These are phyloP conservation scores for Hansenula sp. DNA, from an alignment of 1,139 yeast species.

Conservation along the genomic window DNA sequence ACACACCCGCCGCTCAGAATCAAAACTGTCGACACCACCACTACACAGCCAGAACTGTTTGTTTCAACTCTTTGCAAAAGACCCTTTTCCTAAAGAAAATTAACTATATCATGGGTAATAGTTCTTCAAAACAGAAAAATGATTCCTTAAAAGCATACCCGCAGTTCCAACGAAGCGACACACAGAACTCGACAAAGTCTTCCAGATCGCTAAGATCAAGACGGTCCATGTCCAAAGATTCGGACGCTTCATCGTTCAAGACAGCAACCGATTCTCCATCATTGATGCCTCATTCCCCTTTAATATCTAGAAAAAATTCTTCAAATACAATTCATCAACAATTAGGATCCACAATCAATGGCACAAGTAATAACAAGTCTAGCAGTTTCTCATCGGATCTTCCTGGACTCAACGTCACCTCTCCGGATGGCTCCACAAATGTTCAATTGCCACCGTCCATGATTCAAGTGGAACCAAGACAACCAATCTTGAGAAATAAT, in stretches of 20 bases:
- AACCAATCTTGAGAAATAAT: slow-evolving; percentile 52
- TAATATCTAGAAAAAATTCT: slow-evolving; percentile 39
- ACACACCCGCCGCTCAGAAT: too few species aligned
- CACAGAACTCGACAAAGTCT: slow-evolving; percentile 48
- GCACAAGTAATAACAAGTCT: slow-evolving; percentile 7
- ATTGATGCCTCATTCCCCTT: slow-evolving; percentile 32
- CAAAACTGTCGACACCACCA: too few species aligned
- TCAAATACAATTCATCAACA: slow-evolving; percentile 17
- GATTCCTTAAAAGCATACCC: slow-evolving; percentile 30
- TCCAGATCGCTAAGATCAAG: slow-evolving; percentile 43
- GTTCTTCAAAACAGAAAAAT: slow-evolving; percentile 23
- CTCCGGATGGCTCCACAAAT: slow-evolving; percentile 15
- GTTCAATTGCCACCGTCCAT: slow-evolving; percentile 61
- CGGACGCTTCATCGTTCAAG: slow-evolving; percentile 28
- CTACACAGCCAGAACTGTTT: too few species aligned
- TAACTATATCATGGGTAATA: slow-evolving; percentile 20
- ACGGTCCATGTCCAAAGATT: slow-evolving; percentile 29
- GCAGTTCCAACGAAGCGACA: slow-evolving; percentile 50
- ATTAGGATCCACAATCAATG: slow-evolving; percentile 11
- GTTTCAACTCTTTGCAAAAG: too few species aligned
- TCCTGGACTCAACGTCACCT: slow-evolving; percentile 14
- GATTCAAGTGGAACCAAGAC: slow-evolving; percentile 63
- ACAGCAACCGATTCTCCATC: slow-evolving; percentile 26
- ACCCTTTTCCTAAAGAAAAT: background rate
- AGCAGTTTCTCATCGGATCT: slow-evolving; percentile 10